Conservation (phyloP, 768 basidiomycete species). For the Boletus coccyginus region DNA sequence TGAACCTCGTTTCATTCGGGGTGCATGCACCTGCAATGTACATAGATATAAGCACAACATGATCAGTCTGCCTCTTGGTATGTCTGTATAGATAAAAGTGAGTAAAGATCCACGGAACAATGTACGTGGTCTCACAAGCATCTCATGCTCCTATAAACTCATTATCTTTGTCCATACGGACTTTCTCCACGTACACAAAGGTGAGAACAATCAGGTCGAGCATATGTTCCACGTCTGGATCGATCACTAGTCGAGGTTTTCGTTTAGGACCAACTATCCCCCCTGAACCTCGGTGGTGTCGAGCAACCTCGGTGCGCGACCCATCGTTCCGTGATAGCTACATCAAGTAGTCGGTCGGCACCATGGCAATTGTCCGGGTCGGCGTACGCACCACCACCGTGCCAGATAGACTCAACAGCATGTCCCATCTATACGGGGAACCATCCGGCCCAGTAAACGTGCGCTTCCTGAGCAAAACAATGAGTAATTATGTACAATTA, state of each 20-base stretch:
- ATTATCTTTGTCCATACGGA: conserved; percentile 25
- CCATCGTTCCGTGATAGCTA: conserved; percentile 22
- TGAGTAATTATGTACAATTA: neutral
- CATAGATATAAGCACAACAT: conserved; percentile 4
- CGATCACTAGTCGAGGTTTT: conserved; percentile 19
- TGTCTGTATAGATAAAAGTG: neutral
- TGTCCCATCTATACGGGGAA: conserved; percentile 34
- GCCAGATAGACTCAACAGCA: conserved; percentile 2
- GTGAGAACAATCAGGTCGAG: conserved; percentile 29
- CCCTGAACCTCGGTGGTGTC: conserved; percentile 18
- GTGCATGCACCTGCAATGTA: conserved; percentile 2
- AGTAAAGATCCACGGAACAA: neutral
- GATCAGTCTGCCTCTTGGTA: neutral
- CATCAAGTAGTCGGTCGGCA: neutral
- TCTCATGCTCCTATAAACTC: neutral
- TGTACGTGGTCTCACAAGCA: neutral
- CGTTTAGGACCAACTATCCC: conserved; percentile 20
- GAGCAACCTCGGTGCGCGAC: conserved; percentile 15
- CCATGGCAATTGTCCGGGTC: neutral
- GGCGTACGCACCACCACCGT: conserved; percentile 16
- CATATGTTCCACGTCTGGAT: conserved; percentile 21
- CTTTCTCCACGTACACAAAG: conserved; percentile 33
- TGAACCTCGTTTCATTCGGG: neutral
- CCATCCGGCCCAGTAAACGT: conserved; percentile 35
- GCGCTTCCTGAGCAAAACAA: conserved; percentile 15